phyloP scores from a whole-genome alignment of 345 rosid genomes.

The Linum tenue region DNA sequence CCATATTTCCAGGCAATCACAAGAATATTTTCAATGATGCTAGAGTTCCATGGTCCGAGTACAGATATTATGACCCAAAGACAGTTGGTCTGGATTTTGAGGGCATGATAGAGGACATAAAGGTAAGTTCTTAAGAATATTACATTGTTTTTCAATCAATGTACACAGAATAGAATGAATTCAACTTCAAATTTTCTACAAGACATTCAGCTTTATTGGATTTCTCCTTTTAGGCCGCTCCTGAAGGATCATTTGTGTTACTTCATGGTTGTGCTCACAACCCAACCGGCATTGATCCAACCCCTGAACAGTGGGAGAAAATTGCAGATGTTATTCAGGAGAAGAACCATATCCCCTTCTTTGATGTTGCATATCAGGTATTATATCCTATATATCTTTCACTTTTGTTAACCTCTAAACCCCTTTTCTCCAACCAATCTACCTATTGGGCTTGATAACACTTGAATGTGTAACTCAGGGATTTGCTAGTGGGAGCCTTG shows the following conservation, averaged over 20 bases:
- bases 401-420: neutral
- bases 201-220: neutral
- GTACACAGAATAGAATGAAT: neutral
- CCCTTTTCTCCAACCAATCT: neutral
- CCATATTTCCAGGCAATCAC: constrained; percentile 64
- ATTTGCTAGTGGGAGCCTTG: constrained; percentile 98
- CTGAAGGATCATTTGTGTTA: constrained; percentile 83
- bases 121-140: constrained; percentile 34
- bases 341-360: constrained; percentile 90
- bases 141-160: neutral
- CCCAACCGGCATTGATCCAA: constrained; percentile 98
- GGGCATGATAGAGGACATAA: constrained; percentile 88
- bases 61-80: constrained; percentile 90
- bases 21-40: constrained; percentile 96
- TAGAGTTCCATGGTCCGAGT: constrained; percentile 89
- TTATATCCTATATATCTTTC: constrained; percentile 1
- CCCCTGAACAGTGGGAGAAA: constrained; percentile 82
- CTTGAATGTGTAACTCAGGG: constrained; percentile 36
- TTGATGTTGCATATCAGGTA: constrained; percentile 98
- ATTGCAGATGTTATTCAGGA: constrained; percentile 87
- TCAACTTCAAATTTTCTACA: neutral
- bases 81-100: constrained; percentile 98
- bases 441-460: neutral
- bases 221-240: constrained; percentile 53
- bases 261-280: constrained; percentile 99